Base-by-base conservation (phyloP, 768 basidiomycete species). In the Lepiota venenata region DNA sequence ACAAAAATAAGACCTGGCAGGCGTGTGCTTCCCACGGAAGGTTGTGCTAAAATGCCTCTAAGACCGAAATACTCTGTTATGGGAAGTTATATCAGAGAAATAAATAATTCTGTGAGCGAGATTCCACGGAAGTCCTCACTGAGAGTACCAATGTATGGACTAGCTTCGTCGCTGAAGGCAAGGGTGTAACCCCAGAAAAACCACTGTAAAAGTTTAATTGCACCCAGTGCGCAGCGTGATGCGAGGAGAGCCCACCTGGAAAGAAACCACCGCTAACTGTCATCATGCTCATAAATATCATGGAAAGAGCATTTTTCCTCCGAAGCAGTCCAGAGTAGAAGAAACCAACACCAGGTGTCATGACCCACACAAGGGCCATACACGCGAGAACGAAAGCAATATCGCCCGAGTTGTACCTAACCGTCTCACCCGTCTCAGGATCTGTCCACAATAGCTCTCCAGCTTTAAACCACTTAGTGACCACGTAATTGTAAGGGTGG, bases 111-210 rank as follows among this genome's bases (percentile, higher is more conserved):
- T 40, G 40, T 20, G 39, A 29, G 21, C 36, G 40, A 37, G 43
- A n/a, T 25, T 16, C 2, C 44, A 57, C 35, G 27, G 39, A 43
- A 56, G 35, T 2, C 73, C 85, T 47, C 57, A 87, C 89, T 77
- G 32, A 99, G 79, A 61, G 96, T 74, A 9, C 96, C 96, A 57
- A 99, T 96, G 69, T 78, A 98, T n/a, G 61, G 58, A 57, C 71
- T 75, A 4, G 77, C 91, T 0, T 78, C 82, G 12, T 92, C 89
- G 56, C 87, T 88, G 74, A 98, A 98, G 0, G 95, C 82, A 20
- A 98, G 76, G 1, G 93, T 94, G 73, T 80, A 98, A 2, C 95
- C 95, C 95, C 95, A 97, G 78, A 96, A 94, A 76, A 93, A 94
- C 93, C 93, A 95, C 87, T 93, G 58, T 14, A 7, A 37, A 20